Conservation (phyloP, 2,329 filamentous ascomycete genomes). For the Claviceps monticola region DNA sequence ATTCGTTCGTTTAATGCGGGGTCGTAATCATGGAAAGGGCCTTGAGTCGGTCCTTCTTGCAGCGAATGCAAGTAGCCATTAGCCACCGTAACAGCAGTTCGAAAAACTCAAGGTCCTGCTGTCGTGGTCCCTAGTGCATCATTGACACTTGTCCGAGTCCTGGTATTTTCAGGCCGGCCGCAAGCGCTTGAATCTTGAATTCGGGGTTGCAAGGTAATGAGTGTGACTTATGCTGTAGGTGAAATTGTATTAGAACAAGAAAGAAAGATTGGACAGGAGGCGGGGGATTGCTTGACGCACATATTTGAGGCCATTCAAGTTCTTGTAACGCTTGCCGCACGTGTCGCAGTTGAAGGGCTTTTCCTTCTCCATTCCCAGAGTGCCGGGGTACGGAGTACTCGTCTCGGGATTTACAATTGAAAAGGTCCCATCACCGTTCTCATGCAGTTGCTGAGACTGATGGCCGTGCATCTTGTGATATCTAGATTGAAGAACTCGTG, state of each 20-base stretch:
- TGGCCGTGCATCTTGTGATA: constrained; percentile 77
- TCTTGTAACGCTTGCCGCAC: constrained; percentile 98
- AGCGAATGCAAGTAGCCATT: neutral
- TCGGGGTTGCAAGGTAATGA: constrained; percentile 86
- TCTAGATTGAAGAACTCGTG: constrained; percentile 19
- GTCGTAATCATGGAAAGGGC: neutral
- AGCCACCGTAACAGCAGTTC: neutral
- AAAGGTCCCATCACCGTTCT: constrained; percentile 93
- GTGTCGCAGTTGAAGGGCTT: constrained; percentile 97
- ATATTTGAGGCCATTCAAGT: constrained; percentile 96
- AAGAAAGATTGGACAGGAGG: neutral
- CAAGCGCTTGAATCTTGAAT: constrained; percentile 33
- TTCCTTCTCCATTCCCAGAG: constrained; percentile 98
- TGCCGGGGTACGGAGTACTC: constrained; percentile 85
- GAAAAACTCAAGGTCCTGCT: neutral
- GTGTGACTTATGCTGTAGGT: constrained; percentile 55
- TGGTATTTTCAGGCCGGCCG: constrained; percentile 29
- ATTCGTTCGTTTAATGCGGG: neutral
- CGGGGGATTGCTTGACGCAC: constrained; percentile 31
- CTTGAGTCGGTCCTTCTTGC: neutral
- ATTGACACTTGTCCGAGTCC: constrained; percentile 33
- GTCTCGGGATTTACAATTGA: constrained; percentile 97
- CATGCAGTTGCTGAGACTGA: constrained; percentile 89
- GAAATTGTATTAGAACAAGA: constrained; percentile 16
- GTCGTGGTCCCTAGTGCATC: constrained; percentile 16